These are phyloP conservation scores for Rhizophagus sp. DNA, from an alignment of 192 early-diverging fungal genomes.

Conservation along the genomic window DNA sequence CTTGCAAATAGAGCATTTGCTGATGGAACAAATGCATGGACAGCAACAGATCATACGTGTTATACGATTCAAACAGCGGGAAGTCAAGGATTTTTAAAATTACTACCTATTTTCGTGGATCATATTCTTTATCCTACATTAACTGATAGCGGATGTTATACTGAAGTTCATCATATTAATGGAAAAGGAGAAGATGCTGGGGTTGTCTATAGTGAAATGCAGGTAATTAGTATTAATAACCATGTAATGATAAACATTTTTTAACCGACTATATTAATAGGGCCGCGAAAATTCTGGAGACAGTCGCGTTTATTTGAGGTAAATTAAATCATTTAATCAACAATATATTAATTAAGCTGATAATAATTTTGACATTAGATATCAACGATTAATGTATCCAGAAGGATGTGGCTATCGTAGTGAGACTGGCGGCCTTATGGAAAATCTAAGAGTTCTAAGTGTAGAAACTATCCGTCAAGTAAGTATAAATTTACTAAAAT, in stretches of 20 bases:
- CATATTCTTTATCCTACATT: slow-evolving; percentile 65
- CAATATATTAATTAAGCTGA: background rate
- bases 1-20: slow-evolving; percentile 61
- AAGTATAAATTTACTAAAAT: background rate
- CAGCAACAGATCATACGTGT: slow-evolving; percentile 58
- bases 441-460: slow-evolving; percentile 50
- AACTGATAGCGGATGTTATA: slow-evolving; percentile 57
- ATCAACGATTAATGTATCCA: slow-evolving; percentile 58
- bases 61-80: slow-evolving; percentile 64
- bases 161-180: slow-evolving; percentile 64
- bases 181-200: slow-evolving; percentile 66
- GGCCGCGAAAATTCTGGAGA: slow-evolving; percentile 52
- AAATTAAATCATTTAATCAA: background rate
- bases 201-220: slow-evolving; percentile 68
- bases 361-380: slow-evolving; percentile 18
- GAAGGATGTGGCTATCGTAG: slow-evolving; percentile 59
- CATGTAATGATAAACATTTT: background rate
- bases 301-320: slow-evolving; percentile 46
- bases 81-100: slow-evolving; percentile 56
- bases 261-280: slow-evolving; percentile 21
- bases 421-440: slow-evolving; percentile 65
- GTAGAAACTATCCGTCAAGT: slow-evolving; percentile 36
- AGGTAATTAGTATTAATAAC: slow-evolving; percentile 34
- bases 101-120: slow-evolving; percentile 64
- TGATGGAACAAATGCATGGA: slow-evolving; percentile 68